Evolutionary conservation across 2,329 filamentous ascomycete genomes (phyloP).

Genomic region (Sporothrix sp.): DNA sequence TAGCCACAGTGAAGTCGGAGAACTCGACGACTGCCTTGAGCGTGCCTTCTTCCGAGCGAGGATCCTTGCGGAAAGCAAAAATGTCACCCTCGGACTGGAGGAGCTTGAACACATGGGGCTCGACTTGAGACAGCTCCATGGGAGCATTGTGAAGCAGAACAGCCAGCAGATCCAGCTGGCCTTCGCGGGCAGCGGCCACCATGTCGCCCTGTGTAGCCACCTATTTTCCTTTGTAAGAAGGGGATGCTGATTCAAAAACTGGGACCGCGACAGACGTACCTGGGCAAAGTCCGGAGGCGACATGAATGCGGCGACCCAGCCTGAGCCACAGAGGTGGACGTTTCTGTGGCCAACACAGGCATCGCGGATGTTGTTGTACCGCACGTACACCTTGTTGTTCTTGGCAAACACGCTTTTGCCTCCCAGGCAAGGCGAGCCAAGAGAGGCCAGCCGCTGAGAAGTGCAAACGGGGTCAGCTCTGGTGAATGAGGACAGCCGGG

Average conservation of each 20-base stretch:
- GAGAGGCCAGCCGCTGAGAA: constrained; percentile 34
- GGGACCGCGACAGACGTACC: constrained; percentile 20
- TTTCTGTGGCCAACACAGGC: constrained; percentile 41
- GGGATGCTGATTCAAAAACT: too few species aligned
- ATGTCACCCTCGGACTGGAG: constrained; percentile 41
- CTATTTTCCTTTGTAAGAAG: constrained; percentile 15
- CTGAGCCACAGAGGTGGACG: constrained; percentile 32
- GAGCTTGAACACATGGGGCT: constrained; percentile 31
- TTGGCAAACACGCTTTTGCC: constrained; percentile 27
- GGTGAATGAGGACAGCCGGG: background rate
- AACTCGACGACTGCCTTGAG: constrained; percentile 44
- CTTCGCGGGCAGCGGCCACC: constrained; percentile 39
- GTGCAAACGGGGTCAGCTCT: constrained; percentile 16
- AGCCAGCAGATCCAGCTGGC: constrained; percentile 44
- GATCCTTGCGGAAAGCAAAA: constrained; percentile 39
- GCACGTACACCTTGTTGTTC: constrained; percentile 39
- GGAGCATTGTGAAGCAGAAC: constrained; percentile 17
- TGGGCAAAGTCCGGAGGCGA: constrained; percentile 35
- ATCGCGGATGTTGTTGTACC: constrained; percentile 52
- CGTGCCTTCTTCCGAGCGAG: constrained; percentile 32
- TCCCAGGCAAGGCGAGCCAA: constrained; percentile 29
- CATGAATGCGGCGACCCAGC: constrained; percentile 40
- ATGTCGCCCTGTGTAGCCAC: constrained; percentile 23
- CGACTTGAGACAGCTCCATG: constrained; percentile 20
- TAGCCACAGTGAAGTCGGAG: constrained; percentile 37